Conservation (phyloP, 2,329 filamentous ascomycete genomes). For the Alternaria panax region DNA sequence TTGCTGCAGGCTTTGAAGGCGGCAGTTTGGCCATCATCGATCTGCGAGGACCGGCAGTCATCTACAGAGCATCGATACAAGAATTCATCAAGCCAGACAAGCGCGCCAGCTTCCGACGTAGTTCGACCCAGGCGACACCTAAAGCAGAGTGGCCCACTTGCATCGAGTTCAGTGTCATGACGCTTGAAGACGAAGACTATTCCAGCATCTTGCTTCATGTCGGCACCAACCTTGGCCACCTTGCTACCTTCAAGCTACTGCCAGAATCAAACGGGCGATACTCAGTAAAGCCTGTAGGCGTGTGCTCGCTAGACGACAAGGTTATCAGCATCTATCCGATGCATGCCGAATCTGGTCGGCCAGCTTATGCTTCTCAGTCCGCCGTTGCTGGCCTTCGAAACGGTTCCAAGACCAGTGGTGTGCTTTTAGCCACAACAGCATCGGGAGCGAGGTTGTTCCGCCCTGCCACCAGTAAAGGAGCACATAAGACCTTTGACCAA, state of each 20-base stretch:
- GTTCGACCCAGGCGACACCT: conserved; percentile 55
- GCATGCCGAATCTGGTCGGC: conserved; percentile 76
- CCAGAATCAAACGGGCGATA: conserved; percentile 75
- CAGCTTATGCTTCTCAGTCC: conserved; percentile 76
- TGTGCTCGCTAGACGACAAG: conserved; percentile 68
- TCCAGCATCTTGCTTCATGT: conserved; percentile 94
- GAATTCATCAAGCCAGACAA: conserved; percentile 82
- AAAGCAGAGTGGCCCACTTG: conserved; percentile 76
- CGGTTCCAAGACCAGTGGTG: conserved; percentile 77
- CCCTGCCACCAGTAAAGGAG: conserved; percentile 85
- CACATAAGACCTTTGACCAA: conserved; percentile 87
- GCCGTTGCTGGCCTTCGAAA: conserved; percentile 78
- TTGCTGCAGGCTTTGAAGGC: conserved; percentile 83
- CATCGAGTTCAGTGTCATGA: conserved; percentile 90
- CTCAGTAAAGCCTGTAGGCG: conserved; percentile 73
- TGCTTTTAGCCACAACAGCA: conserved; percentile 77
- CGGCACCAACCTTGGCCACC: conserved; percentile 82
- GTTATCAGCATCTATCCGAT: conserved; percentile 83
- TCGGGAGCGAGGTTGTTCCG: conserved; percentile 86
- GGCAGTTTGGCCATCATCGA: conserved; percentile 85
- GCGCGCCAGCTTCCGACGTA: conserved; percentile 72
- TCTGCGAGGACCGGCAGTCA: conserved; percentile 83
- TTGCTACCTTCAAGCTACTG: conserved; percentile 89
- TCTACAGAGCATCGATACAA: conserved; percentile 74
- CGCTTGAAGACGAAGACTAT: conserved; percentile 89